These are phyloP conservation scores for Agroathelia rolfsii DNA, from an alignment of 1,284 basidiomycete species.

Conservation along the genomic window DNA sequence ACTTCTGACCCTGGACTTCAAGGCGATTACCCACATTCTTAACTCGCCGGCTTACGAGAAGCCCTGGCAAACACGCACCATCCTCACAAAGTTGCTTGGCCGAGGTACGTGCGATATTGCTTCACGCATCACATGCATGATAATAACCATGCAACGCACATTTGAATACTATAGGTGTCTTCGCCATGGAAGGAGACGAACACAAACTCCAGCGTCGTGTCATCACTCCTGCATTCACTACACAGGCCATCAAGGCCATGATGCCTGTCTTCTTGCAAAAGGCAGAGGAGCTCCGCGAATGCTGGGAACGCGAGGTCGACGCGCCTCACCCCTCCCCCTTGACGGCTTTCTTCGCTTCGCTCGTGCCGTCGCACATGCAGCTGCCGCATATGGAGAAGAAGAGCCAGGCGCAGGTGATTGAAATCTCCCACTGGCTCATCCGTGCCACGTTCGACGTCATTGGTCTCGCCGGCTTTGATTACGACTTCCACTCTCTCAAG, in stretches of 20 bases:
- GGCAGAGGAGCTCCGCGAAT: slow-evolving; percentile 33
- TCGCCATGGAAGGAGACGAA: slow-evolving; percentile 38
- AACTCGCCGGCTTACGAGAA: slow-evolving; percentile 40
- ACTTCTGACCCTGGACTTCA: slow-evolving; percentile 41
- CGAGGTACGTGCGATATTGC: slow-evolving; percentile 21
- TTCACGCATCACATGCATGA: background rate
- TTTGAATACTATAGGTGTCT: slow-evolving; percentile 28
- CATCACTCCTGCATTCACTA: slow-evolving; percentile 37
- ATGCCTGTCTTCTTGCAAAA: slow-evolving; percentile 36
- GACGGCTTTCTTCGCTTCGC: slow-evolving; percentile 3
- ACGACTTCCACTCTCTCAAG: slow-evolving; percentile 35
- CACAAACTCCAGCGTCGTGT: slow-evolving; percentile 33
- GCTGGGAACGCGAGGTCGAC: slow-evolving; percentile 28
- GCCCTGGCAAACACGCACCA: slow-evolving; percentile 41
- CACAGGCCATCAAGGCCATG: slow-evolving; percentile 30
- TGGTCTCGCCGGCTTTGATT: slow-evolving; percentile 39
- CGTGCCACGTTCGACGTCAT: slow-evolving; percentile 43
- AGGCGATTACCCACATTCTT: slow-evolving; percentile 37
- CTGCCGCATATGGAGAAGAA: slow-evolving; percentile 1
- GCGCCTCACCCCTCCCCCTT: slow-evolving; percentile 7
- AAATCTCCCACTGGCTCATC: slow-evolving; percentile 37
- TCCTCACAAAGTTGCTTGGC: slow-evolving; percentile 39
- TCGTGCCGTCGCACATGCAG: slow-evolving; percentile 2
- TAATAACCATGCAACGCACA: slow-evolving; percentile 2
- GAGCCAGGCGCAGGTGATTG: slow-evolving; percentile 26